Base-by-base conservation (phyloP, 495 filamentous ascomycete species). In the Platismatia glauca region DNA sequence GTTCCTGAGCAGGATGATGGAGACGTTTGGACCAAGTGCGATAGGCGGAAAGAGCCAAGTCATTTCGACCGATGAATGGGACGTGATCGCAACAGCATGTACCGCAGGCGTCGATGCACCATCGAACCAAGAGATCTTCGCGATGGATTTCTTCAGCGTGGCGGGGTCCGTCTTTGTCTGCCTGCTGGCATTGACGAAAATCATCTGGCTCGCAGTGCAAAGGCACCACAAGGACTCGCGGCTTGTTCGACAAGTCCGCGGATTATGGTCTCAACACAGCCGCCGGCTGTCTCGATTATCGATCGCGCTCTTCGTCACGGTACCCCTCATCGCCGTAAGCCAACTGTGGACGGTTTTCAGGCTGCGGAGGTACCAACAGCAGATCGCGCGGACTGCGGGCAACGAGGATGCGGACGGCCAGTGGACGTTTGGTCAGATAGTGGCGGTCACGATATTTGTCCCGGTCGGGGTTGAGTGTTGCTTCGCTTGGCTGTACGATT, bases 401-500 rank as follows among this genome's bases (percentile, higher is more conserved):
- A 62, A 61, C 35, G 50, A 60, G 11, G 69, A 72, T 52, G 15
- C 59, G 18, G 72, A 69, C 48, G 68, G 67, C 39, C 64, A 71
- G 41, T 75, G 71, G 72, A 71, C 70, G 12, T 75, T 75, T 66
- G 74, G 73, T 24, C 74, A 76, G 57, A 68, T 76, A 31, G 70
- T 71, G 27, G 67, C 72, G 11, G 65, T 72, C 20, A 68, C 71
- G 24, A 50, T 75, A 0, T 75, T 75, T 66, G 64, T 63, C 33
- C 72, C 74, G 18, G 69, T 76, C 11, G 48, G 62, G 15, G 66
- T 70, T 9, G 72, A 76, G 41, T 61, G 63, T 58, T 60, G 50
- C 48, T 65, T 62, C 53, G 35, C 60, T 16, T 62, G 60, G 60
- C 29, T 46, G 20, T 62, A 46, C n/a, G 48, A 5, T 33, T 55